These are phyloP conservation scores for Blastobotrys muscicola DNA, from an alignment of 805 yeast species.

Conservation along the genomic window DNA sequence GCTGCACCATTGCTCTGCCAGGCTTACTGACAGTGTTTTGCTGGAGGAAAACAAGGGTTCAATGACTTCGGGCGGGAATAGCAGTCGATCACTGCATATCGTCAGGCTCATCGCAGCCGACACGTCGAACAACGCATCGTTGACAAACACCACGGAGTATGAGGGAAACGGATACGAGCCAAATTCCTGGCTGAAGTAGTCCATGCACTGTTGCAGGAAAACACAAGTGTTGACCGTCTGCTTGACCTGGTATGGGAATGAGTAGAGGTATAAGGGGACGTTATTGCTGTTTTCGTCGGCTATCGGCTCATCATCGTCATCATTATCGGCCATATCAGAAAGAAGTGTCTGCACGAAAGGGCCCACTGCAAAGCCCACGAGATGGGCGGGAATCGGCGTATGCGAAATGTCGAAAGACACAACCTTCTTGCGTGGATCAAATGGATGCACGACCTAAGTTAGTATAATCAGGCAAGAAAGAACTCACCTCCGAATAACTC, in stretches of 20 bases:
- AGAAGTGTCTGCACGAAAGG: constrained; percentile 63
- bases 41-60: constrained; percentile 73
- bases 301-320: constrained; percentile 15
- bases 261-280: constrained; percentile 53
- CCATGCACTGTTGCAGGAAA: constrained; percentile 69
- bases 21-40: constrained; percentile 53
- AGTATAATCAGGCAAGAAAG: constrained; percentile 24
- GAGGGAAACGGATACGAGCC: constrained; percentile 90
- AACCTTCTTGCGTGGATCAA: constrained; percentile 64
- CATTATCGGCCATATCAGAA: constrained; percentile 33
- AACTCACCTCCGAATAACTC: constrained; percentile 46
- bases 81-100: constrained; percentile 45
- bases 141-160: constrained; percentile 66
- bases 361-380: constrained; percentile 91
- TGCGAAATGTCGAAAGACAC: constrained; percentile 57
- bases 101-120: constrained; percentile 71
- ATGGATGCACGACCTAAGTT: constrained; percentile 59
- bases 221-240: constrained; percentile 63
- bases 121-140: constrained; percentile 39
- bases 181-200: constrained; percentile 74
- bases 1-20: constrained; percentile 91
- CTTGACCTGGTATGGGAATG: constrained; percentile 47
- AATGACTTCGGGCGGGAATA: constrained; percentile 64
- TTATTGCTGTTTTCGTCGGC: constrained; percentile 17
- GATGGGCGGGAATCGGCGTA: constrained; percentile 87